These are phyloP conservation scores for Trichoderma parareesei DNA, from an alignment of 495 filamentous ascomycete species.

Conservation along the genomic window DNA sequence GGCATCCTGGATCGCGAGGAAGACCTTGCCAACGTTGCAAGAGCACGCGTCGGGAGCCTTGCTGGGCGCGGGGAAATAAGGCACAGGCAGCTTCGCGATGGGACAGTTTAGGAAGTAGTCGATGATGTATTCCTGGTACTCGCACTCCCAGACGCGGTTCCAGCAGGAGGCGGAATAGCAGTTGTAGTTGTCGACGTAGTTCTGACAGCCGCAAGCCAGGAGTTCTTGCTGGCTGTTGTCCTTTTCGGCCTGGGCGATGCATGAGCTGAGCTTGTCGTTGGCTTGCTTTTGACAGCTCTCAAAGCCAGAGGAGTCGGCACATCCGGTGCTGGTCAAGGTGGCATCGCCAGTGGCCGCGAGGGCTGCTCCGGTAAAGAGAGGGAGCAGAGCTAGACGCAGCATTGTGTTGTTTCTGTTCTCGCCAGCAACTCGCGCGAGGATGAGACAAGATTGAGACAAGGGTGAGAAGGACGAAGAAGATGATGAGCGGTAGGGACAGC, in stretches of 20 bases:
- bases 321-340: not conserved
- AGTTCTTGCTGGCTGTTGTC: not conserved
- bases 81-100: slow-evolving; percentile 3
- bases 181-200: slow-evolving; percentile 6
- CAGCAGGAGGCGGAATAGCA: not conserved
- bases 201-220: not conserved
- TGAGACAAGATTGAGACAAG: not conserved
- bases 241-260: not conserved
- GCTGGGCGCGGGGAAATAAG: not conserved
- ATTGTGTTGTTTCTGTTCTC: not conserved
- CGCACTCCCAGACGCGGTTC: slow-evolving; percentile 5
- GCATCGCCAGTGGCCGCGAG: not conserved
- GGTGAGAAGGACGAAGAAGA: not conserved
- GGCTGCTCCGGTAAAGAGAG: not conserved
- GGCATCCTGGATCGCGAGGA: not conserved
- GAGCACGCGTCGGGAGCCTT: not conserved
- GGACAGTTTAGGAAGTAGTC: slow-evolving; percentile 1
- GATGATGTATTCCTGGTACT: not conserved
- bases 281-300: not conserved
- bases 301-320: not conserved
- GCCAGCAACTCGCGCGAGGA: not conserved
- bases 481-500: no score
- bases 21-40: slow-evolving; percentile 5
- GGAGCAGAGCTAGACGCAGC: not conserved
- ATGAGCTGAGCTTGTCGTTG: not conserved